Evolutionary conservation across 1,284 basidiomycete genomes (phyloP).

Genomic region (Papiliotrema terrestris): DNA sequence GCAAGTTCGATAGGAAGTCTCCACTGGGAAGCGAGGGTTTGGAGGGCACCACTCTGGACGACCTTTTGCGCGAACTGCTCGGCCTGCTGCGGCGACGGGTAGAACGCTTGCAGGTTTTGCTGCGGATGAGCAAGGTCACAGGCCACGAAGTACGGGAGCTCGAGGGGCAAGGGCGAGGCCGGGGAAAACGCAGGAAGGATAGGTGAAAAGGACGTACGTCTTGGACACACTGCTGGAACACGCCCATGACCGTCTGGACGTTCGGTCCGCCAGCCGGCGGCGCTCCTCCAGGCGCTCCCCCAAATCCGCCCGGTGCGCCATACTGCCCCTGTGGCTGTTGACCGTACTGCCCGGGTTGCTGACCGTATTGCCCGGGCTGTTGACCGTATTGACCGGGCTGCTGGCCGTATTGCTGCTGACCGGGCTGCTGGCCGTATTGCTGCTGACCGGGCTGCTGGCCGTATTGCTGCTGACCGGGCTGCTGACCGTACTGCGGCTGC

Average conservation of each 20-base stretch:
- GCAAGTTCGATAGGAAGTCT: conserved; percentile 50
- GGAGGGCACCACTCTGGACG: conserved; percentile 44
- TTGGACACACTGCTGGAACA: conserved; percentile 43
- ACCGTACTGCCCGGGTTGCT: conserved; percentile 7
- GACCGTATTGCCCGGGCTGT: not conserved
- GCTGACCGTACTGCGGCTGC: conserved; percentile 11
- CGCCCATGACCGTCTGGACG: conserved; percentile 26
- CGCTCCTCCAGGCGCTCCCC: conserved; percentile 14
- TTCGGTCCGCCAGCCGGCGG: conserved; percentile 21
- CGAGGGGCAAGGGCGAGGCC: not conserved
- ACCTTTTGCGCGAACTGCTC: conserved; percentile 49
- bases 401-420: conserved; percentile 11
- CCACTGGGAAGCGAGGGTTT: conserved; percentile 48
- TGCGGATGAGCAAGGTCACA: conserved; percentile 12
- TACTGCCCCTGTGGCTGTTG: conserved; percentile 2
- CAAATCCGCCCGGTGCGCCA: conserved; percentile 13
- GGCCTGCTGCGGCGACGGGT: conserved; percentile 43
- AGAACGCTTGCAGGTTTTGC: conserved; percentile 51
- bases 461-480: conserved; percentile 2
- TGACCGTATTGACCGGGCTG: conserved; percentile 8
- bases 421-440: conserved; percentile 3
- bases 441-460: conserved; percentile 1
- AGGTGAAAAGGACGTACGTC: conserved; percentile 34
- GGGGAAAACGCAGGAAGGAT: too few species aligned
- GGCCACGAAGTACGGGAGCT: not conserved